Base-by-base conservation (phyloP, 176 grass and related monocot species). In the Puccinellia tenuiflora region DNA sequence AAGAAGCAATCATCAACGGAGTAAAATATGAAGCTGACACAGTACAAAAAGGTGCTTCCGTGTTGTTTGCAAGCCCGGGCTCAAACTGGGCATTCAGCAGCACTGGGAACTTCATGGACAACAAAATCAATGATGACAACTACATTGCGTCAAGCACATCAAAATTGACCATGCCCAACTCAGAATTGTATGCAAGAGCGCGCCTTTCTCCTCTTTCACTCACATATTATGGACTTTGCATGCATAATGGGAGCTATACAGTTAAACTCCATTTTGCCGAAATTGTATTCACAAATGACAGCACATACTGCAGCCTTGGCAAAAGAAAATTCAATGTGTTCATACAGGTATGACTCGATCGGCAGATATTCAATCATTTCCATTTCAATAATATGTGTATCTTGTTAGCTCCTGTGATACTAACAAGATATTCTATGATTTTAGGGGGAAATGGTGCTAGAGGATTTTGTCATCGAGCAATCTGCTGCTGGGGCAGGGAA, bases 21-120 rank as follows among this genome's bases (percentile, higher is more conserved):
- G 74, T 33, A 12, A 92, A 88, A 79, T 98, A 93, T 52, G 93
- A 98, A 90, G 88, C 79, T 29, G 96, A 98, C 79, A 81, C 14
- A 17, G 82, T 74, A 29, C 70, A 67, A 52, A 93, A 92, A 92
- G 96, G 96, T 13, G 91, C 89, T 76, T 85, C 89, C 15, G 46
- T 70, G 73, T 31, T 93, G 42, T 95, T 88, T 46, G 17, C 39
- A 67, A 81, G 69, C 68, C 72, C 62, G 85, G 68, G 52, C 9
- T 85, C 88, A 81, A 98, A 98, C 73, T 98, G 93, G 96, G 91
- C 93, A 87, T 90, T 98, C 60, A 95, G 92, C 83, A 98, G 92
- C 90, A 91, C 89, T 40, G 96, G 93, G 42, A 92, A 95, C 45
- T 98, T 98, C 81, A 79, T 98, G 89, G 93, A 98, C 55, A 75